Conservation (phyloP, 2,329 filamentous ascomycete species). For the Lasiodiplodia sp. region DNA sequence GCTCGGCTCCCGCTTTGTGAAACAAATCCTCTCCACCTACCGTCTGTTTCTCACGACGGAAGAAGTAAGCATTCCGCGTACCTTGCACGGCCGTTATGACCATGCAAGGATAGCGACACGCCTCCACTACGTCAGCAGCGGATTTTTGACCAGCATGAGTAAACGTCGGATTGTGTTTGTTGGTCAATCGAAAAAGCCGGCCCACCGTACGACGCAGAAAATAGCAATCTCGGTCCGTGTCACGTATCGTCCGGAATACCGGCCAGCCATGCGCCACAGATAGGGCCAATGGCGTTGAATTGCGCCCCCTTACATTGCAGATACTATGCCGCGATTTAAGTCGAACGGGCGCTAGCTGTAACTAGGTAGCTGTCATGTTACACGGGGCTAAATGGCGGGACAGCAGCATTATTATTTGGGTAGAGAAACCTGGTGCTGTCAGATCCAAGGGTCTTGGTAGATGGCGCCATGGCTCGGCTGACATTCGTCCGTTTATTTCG, state of each 20-base stretch:
- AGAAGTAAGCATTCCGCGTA: neutral
- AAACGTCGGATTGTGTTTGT: neutral
- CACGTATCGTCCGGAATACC: neutral
- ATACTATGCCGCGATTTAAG: neutral
- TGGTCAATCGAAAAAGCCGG: neutral
- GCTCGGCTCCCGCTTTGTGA: constrained; percentile 16
- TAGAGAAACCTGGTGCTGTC: too few relatives aligned
- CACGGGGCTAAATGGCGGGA: neutral
- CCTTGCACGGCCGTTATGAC: neutral
- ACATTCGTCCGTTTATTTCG: too few relatives aligned
- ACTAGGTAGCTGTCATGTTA: neutral
- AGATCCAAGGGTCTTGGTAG: too few relatives aligned
- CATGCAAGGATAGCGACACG: neutral
- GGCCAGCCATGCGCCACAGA: neutral
- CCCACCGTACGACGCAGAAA: neutral
- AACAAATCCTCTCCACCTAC: constrained; percentile 3
- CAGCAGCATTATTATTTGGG: too few relatives aligned
- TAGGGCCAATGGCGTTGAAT: neutral
- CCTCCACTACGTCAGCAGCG: neutral
- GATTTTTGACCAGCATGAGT: neutral
- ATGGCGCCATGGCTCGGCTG: too few relatives aligned
- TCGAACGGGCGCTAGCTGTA: neutral
- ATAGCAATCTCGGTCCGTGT: neutral
- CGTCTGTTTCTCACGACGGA: neutral
- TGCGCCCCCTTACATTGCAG: neutral